Base-by-base conservation (phyloP, 2,329 filamentous ascomycete species). In the Gnomoniopsis sp. region DNA sequence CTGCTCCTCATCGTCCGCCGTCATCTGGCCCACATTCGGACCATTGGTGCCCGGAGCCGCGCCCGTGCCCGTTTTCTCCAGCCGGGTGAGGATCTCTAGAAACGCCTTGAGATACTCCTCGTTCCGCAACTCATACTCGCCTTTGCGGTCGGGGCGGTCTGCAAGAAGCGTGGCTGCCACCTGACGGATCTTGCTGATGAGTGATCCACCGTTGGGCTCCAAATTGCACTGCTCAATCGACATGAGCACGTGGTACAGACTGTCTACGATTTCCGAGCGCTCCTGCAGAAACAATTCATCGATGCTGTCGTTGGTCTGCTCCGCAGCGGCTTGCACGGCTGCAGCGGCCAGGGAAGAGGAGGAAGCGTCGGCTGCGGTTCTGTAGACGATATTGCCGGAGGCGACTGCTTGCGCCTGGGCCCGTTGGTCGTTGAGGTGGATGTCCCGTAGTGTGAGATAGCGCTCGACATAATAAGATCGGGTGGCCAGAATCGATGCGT, bases 401-500 rank as follows among this genome's bases (percentile, higher is more conserved):
- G 70, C 67, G 54, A 65, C 67, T 49, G 67, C 65, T 21, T 68
- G 66, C 14, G 73, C 70, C 46, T 74, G 66, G 8, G 67, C 69
- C 57, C 76, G 72, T 59, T 78, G 74, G 59, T 80, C 75, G 19
- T 75, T 70, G 46, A 83, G 74, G 65, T 88, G 84, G 1, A 86
- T 83, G 55, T 92, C 89, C 41, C 87, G 85, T 1, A 95, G 79
- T 65, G 86, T 87, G 71, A 91, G 91, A 74, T 93, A 96, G 63
- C 92, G 88, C 70, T 96, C 91, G 0, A 96, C 90, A 58, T 93
- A 86, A 70, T 91, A 93, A 0, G 90, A 93, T 23, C 92, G 83
- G 0, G 91, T 96, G 2, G 88, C 87, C 11, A 96, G 78, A 67
- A 92, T 88, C 6, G 88, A 93, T 2, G 88, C 86, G 68, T 93